Evolutionary conservation across 768 basidiomycete species (phyloP).

Genomic region (Trametes sanguinea): DNA sequence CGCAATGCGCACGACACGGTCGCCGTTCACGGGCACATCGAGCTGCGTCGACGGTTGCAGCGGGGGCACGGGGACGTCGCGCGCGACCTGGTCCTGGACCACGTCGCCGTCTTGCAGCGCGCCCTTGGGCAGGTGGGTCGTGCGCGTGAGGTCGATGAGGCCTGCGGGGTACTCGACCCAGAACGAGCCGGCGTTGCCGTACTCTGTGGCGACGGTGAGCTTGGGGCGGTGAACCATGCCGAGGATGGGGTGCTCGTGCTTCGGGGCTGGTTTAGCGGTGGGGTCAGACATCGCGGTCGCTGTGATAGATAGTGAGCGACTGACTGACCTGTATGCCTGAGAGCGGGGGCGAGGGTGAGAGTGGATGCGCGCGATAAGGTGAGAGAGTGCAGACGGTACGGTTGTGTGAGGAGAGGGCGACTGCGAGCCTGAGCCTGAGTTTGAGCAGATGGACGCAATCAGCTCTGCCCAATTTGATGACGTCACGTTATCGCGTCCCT

Average conservation of each 20-base stretch:
- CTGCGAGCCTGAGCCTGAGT: not conserved
- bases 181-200: slow-evolving; percentile 55
- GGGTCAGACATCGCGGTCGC: slow-evolving; percentile 8
- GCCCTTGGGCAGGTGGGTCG: slow-evolving; percentile 37
- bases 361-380: slow-evolving; percentile 12
- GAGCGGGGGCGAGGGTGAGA: not conserved
- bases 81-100: slow-evolving; percentile 6
- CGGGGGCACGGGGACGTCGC: slow-evolving; percentile 30
- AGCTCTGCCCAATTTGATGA: not conserved
- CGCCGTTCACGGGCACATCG: slow-evolving; percentile 57
- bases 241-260: slow-evolving; percentile 31
- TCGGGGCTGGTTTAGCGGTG: slow-evolving; percentile 7
- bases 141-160: slow-evolving; percentile 60
- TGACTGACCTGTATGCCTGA: not conserved
- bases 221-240: slow-evolving; percentile 50
- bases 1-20: slow-evolving; percentile 52
- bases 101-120: slow-evolving; percentile 9
- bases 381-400: not conserved
- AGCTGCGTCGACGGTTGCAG: slow-evolving; percentile 41
- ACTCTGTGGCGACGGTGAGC: slow-evolving; percentile 49
- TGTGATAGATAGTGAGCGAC: not conserved
- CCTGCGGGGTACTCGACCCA: slow-evolving; percentile 74
- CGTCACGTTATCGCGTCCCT: slow-evolving; percentile 12
- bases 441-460: not conserved
- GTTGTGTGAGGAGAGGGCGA: not conserved